These are phyloP conservation scores for Barnettozyma vustinii DNA, from an alignment of 805 yeast species.

Conservation along the genomic window DNA sequence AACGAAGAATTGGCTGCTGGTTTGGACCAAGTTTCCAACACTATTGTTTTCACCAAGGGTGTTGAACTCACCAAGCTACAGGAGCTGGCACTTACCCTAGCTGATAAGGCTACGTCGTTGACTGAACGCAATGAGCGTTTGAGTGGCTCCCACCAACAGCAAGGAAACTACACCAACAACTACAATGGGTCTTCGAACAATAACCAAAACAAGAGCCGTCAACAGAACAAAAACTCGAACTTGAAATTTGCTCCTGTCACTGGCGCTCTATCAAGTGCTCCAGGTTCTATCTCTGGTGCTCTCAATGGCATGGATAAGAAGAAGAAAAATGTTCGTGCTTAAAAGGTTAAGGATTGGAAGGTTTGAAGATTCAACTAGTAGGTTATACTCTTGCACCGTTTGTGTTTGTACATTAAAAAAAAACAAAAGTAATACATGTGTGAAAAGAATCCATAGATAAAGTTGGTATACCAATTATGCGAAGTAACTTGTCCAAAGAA, in stretches of 20 bases:
- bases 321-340: constrained; percentile 20
- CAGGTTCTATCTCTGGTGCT: constrained; percentile 32
- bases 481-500: constrained; percentile 86
- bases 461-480: constrained; percentile 38
- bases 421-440: background rate
- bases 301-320: constrained; percentile 32
- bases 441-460: background rate
- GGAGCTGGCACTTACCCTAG: constrained; percentile 77
- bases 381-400: background rate
- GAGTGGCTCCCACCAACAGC: constrained; percentile 54
- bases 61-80: constrained; percentile 81
- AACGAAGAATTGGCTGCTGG: constrained; percentile 73
- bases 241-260: constrained; percentile 28
- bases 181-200: constrained; percentile 15
- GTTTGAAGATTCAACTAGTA: background rate
- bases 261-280: constrained; percentile 30
- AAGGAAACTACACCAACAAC: constrained; percentile 20
- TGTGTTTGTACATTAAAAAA: constrained; percentile 4
- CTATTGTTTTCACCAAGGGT: constrained; percentile 65
- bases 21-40: constrained; percentile 59
- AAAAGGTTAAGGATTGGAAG: background rate
- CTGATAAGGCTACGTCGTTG: constrained; percentile 72
- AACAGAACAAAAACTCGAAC: constrained; percentile 25
- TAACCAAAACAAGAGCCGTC: constrained; percentile 22
- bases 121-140: constrained; percentile 83